Evolutionary conservation across 2,329 filamentous ascomycete species (phyloP).

Genomic region (Colletotrichum karsti): DNA sequence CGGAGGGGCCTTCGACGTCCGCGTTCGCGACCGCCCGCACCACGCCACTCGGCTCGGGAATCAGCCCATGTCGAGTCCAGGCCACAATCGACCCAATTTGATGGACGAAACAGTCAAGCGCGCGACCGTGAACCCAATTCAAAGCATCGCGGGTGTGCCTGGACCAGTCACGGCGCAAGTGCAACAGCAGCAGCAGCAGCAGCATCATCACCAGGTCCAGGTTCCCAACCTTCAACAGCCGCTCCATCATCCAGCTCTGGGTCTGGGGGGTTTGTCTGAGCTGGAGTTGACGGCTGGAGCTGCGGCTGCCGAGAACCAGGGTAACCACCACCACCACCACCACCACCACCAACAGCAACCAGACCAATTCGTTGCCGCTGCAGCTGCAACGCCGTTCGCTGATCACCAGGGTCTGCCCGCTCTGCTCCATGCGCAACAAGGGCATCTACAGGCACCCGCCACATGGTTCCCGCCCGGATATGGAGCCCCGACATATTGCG

Average conservation of each 20-base stretch:
- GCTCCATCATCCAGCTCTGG: slow-evolving; percentile 14
- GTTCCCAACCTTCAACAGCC: neutral
- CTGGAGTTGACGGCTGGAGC: slow-evolving; percentile 4
- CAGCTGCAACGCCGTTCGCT: neutral
- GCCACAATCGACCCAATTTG: slow-evolving; percentile 5
- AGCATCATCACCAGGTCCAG: neutral
- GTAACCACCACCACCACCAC: neutral
- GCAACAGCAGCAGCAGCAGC: slow-evolving; percentile 6
- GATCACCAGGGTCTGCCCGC: slow-evolving; percentile 2
- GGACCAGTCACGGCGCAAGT: neutral
- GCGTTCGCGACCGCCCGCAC: slow-evolving; percentile 15
- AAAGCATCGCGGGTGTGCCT: neutral
- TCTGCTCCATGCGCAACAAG: slow-evolving; percentile 18
- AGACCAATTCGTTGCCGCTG: neutral
- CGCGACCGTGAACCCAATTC: neutral
- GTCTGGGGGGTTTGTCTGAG: slow-evolving; percentile 3
- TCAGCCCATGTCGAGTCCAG: slow-evolving; percentile 22
- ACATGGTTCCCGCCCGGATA: slow-evolving; percentile 22
- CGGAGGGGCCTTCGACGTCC: slow-evolving; percentile 19
- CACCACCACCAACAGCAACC: neutral
- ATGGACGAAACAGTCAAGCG: neutral
- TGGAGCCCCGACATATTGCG: slow-evolving; percentile 7
- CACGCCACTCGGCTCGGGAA: slow-evolving; percentile 25
- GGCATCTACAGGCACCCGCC: neutral
- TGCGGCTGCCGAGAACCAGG: slow-evolving; percentile 8